Percentiles rank a stretch among this genome's conserved stretches.
These are phyloP conservation scores for Cercophora newfieldiana DNA, from an alignment of 495 filamentous ascomycete species.

Conservation along the genomic window DNA sequence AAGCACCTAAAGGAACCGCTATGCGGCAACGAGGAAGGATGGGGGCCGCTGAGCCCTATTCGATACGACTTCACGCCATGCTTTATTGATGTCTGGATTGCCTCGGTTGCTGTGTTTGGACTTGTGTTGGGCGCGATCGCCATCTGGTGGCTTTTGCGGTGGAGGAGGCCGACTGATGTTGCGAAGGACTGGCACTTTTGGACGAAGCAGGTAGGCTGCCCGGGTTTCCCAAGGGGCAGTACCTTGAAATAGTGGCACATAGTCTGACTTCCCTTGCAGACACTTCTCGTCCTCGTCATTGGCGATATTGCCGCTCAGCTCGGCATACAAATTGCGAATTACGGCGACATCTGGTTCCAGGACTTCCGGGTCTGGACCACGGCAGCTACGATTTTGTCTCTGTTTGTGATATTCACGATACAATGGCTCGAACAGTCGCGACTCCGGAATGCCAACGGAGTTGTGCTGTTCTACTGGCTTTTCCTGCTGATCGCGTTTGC, in stretches of 20 bases:
- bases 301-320: constrained; percentile 70
- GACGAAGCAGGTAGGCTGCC: constrained; percentile 71
- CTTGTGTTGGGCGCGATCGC: constrained; percentile 74
- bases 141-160: constrained; percentile 62
- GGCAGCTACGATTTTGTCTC: constrained; percentile 71
- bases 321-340: constrained; percentile 71
- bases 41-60: constrained; percentile 84
- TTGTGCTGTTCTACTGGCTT: constrained; percentile 96
- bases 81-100: constrained; percentile 86
- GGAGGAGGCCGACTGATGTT: constrained; percentile 64
- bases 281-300: constrained; percentile 67
- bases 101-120: constrained; percentile 72
- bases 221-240: background rate
- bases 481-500: constrained; percentile 77
- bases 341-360: constrained; percentile 65
- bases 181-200: constrained; percentile 95
- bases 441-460: constrained; percentile 84
- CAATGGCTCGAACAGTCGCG: constrained; percentile 93
- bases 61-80: constrained; percentile 95
- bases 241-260: background rate
- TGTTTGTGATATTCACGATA: constrained; percentile 76
- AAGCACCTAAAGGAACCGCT: constrained; percentile 59
- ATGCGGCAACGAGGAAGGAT: constrained; percentile 87
- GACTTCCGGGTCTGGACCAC: constrained; percentile 94
- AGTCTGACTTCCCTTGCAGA: constrained; percentile 47